Conservation (phyloP, 2,329 filamentous ascomycete genomes). For the Scortechinia acanthostroma region DNA sequence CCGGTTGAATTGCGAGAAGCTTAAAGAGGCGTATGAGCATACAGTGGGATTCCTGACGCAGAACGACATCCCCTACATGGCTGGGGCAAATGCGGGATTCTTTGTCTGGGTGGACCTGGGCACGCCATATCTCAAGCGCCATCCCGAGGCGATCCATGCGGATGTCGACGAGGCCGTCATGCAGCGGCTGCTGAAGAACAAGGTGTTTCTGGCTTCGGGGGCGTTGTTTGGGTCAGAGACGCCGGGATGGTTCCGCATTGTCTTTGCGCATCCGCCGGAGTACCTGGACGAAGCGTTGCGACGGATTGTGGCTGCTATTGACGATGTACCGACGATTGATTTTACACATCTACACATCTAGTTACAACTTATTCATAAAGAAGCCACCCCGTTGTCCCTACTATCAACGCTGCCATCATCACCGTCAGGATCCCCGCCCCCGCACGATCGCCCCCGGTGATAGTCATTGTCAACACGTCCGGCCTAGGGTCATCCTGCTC, state of each 20-base stretch:
- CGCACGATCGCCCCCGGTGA: background rate
- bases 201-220: constrained; percentile 25
- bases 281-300: constrained; percentile 19
- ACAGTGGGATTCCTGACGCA: constrained; percentile 23
- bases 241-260: constrained; percentile 27
- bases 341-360: too few species aligned
- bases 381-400: background rate
- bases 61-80: constrained; percentile 32
- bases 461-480: background rate
- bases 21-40: constrained; percentile 27
- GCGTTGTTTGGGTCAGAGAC: constrained; percentile 25
- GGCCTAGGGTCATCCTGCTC: background rate
- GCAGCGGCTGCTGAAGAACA: constrained; percentile 15
- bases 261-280: constrained; percentile 21
- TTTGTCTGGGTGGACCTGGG: constrained; percentile 44
- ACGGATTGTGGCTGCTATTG: background rate
- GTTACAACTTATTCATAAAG: background rate
- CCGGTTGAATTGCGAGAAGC: constrained; percentile 25
- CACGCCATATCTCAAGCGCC: background rate
- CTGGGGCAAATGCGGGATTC: constrained; percentile 41
- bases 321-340: too few species aligned
- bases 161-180: constrained; percentile 16
- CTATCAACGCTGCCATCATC: background rate
- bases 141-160: constrained; percentile 5
- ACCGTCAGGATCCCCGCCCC: background rate